A percentile compares a stretch with the other conserved stretches of the same genome.
Conservation (phyloP, 495 filamentous ascomycete genomes). For the Daldinia caldariorum region DNA sequence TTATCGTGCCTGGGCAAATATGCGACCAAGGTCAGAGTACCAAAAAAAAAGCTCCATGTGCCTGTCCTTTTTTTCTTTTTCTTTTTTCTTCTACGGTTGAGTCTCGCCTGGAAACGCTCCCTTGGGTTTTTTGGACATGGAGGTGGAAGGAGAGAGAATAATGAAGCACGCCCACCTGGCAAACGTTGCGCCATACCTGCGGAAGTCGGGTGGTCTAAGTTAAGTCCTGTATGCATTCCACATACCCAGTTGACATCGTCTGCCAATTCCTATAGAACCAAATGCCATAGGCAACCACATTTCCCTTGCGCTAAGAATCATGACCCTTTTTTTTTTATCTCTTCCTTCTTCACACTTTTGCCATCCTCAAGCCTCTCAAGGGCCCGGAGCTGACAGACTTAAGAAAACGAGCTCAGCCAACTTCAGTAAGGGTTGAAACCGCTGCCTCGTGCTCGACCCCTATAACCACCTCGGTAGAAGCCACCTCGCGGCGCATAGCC, state of each 20-base stretch:
- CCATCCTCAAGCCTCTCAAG: conserved; percentile 13
- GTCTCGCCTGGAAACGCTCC: conserved; percentile 18
- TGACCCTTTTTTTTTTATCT: conserved; percentile 2
- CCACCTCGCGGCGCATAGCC: conserved; percentile 73
- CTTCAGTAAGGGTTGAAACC: conserved; percentile 39
- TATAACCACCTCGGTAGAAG: conserved; percentile 80
- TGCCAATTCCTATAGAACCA: conserved; percentile 23
- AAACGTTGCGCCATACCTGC: conserved; percentile 28
- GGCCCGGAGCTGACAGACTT: background rate
- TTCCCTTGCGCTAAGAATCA: conserved; percentile 32
- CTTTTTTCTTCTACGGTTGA: conserved; percentile 13
- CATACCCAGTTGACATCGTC: conserved; percentile 30
- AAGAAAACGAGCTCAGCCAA: conserved; percentile 9
- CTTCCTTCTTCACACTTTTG: conserved; percentile 16
- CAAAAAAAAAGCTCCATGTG: conserved; percentile 11
- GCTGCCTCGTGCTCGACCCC: conserved; percentile 75
- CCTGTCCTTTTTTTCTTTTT: background rate
- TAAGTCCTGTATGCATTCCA: conserved; percentile 32
- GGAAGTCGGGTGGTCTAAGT: conserved; percentile 34
- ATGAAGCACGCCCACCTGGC: conserved; percentile 20
- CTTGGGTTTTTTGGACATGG: conserved; percentile 23
- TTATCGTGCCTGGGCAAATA: conserved; percentile 24
- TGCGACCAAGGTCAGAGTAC: conserved; percentile 22
- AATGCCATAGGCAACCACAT: conserved; percentile 17
- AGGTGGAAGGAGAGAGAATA: conserved; percentile 32